Conservation (phyloP, 768 basidiomycete species). For the Termitomyces sp. region DNA sequence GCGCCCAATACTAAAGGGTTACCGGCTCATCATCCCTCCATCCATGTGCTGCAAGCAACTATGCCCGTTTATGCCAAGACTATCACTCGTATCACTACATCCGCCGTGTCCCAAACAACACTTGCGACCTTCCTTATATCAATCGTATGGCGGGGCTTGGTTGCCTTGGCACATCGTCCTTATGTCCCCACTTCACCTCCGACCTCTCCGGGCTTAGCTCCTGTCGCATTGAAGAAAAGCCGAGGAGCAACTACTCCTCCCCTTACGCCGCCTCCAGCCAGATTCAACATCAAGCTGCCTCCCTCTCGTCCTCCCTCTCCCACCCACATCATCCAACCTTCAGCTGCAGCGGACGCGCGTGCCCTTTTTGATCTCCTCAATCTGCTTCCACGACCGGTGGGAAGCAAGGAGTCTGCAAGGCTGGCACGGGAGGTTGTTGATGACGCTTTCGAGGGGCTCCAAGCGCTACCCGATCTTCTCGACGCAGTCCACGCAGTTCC, state of each 20-base stretch:
- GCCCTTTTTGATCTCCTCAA: slow-evolving; percentile 57
- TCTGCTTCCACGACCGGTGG: slow-evolving; percentile 54
- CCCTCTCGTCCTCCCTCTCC: slow-evolving; percentile 66
- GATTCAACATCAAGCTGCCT: slow-evolving; percentile 65
- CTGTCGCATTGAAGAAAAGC: slow-evolving; percentile 34
- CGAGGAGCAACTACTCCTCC: slow-evolving; percentile 45
- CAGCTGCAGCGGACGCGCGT: slow-evolving; percentile 52
- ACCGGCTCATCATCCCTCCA: slow-evolving; percentile 49
- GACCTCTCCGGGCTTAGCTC: slow-evolving; percentile 29
- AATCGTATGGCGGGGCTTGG: slow-evolving; percentile 67
- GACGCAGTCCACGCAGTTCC: slow-evolving; percentile 35
- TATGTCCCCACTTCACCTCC: slow-evolving; percentile 32
- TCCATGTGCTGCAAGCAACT: slow-evolving; percentile 49
- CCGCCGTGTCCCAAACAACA: slow-evolving; percentile 48
- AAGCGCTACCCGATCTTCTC: slow-evolving; percentile 50
- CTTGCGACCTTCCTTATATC: slow-evolving; percentile 72
- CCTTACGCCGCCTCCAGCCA: slow-evolving; percentile 46
- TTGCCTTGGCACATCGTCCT: slow-evolving; percentile 64
- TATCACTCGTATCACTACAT: slow-evolving; percentile 50
- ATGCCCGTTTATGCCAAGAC: slow-evolving; percentile 59
- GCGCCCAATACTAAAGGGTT: slow-evolving; percentile 24
- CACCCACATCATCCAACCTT: slow-evolving; percentile 25
- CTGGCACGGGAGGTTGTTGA: slow-evolving; percentile 79
- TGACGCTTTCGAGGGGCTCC: slow-evolving; percentile 66
- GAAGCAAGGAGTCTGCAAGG: slow-evolving; percentile 39